Evolutionary conservation across 1,284 basidiomycete genomes (phyloP).

Genomic region (Ceratobasidium sp.): DNA sequence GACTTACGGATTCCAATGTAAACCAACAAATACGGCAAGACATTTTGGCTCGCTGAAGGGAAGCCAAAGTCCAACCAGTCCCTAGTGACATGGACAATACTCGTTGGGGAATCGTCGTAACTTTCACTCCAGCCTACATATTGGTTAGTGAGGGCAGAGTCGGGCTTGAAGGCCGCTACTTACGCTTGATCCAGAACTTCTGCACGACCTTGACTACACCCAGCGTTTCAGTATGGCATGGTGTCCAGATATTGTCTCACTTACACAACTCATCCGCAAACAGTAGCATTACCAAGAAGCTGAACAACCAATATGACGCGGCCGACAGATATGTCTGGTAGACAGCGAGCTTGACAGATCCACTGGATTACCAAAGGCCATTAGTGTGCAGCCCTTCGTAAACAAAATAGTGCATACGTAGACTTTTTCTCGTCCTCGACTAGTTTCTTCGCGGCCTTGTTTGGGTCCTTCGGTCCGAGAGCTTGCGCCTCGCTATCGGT

Average conservation of each 20-base stretch:
- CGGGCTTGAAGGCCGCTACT: not conserved
- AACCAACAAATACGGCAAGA: not conserved
- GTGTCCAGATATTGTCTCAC: no score
- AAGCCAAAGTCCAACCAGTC: not conserved
- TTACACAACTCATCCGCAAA: constrained; percentile 7
- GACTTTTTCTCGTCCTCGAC: constrained; percentile 37
- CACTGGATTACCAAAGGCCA: constrained; percentile 7
- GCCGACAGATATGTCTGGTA: constrained; percentile 36
- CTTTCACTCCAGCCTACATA: constrained; percentile 29
- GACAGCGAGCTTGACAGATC: constrained; percentile 14
- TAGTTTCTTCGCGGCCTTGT: constrained; percentile 32
- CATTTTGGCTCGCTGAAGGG: not conserved
- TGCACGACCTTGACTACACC: not conserved
- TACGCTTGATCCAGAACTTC: constrained; percentile 37
- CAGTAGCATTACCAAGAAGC: not conserved
- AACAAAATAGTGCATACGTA: constrained; percentile 18
- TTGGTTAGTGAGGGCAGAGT: not conserved
- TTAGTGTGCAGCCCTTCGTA: not conserved
- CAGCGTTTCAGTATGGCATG: no score
- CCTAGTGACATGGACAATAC: not conserved
- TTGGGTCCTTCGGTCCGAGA: constrained; percentile 15
- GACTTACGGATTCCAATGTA: constrained; percentile 18
- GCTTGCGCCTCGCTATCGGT: not conserved
- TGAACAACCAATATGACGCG: constrained; percentile 35
- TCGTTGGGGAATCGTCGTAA: not conserved